Percentiles rank a stretch among this genome's conserved stretches.
phyloP scores from a whole-genome alignment of 2,329 filamentous ascomycete genomes.

The Thielaviopsis populi region DNA sequence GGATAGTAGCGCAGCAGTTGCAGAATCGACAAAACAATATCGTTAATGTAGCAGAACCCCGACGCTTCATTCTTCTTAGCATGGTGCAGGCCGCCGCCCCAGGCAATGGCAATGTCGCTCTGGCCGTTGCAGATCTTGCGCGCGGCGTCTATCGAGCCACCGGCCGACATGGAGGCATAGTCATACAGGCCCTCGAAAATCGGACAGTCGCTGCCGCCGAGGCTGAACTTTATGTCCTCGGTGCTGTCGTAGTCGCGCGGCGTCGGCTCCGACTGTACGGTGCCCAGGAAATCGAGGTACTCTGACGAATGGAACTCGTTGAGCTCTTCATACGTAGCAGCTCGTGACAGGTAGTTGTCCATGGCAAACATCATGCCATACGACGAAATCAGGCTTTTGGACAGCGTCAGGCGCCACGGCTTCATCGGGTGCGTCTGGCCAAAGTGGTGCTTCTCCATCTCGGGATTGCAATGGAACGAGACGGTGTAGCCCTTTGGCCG shows the following conservation, averaged over 20 bases:
- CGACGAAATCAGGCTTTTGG: conserved; percentile 84
- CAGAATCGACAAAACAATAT: conserved; percentile 87
- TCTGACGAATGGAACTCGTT: conserved; percentile 74
- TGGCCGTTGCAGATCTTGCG: conserved; percentile 74
- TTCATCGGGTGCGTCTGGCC: conserved; percentile 98
- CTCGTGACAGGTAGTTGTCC: conserved; percentile 78
- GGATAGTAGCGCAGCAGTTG: conserved; percentile 70
- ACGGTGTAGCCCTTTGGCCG: conserved; percentile 77
- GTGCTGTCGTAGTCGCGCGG: conserved; percentile 50
- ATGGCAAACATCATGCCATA: conserved; percentile 95
- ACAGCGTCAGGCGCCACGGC: conserved; percentile 88
- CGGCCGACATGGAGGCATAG: conserved; percentile 87
- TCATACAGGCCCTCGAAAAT: conserved; percentile 92
- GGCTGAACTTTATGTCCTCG: conserved; percentile 60
- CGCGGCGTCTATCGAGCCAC: conserved; percentile 79
- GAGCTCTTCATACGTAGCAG: conserved; percentile 77
- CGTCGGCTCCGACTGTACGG: conserved; percentile 48
- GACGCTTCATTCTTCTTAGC: conserved; percentile 88
- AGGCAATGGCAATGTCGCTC: conserved; percentile 92
- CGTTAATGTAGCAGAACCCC: conserved; percentile 98
- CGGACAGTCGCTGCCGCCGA: conserved; percentile 83
- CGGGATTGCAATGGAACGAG: conserved; percentile 88
- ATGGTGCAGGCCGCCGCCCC: conserved; percentile 92
- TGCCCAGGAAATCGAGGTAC: conserved; percentile 78
- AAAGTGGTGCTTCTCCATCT: conserved; percentile 94